Percentiles rank a stretch among this genome's conserved stretches.
phyloP scores from a whole-genome alignment of 495 filamentous ascomycete species.

The Aspergillus egyptiacus region DNA sequence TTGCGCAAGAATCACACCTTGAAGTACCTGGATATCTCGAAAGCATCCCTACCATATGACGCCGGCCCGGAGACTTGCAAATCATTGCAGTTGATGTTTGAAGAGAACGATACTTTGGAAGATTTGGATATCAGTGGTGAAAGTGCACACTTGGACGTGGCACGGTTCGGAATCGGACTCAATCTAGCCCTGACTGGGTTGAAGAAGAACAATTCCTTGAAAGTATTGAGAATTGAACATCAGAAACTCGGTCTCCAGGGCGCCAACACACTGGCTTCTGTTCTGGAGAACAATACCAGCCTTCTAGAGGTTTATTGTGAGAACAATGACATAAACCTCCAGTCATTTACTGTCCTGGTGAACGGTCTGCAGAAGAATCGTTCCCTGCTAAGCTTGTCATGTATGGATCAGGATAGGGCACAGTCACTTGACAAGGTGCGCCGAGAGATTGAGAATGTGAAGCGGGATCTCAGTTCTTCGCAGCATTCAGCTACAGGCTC shows the following conservation, averaged over 20 bases:
- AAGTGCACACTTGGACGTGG: slow-evolving; percentile 79
- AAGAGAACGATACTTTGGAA: slow-evolving; percentile 67
- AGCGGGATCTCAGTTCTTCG: slow-evolving; percentile 30
- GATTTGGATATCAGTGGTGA: slow-evolving; percentile 86
- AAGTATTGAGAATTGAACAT: slow-evolving; percentile 69
- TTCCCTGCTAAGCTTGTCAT: slow-evolving; percentile 57
- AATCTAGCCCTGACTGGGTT: slow-evolving; percentile 72
- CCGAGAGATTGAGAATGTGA: slow-evolving; percentile 50
- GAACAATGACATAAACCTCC: slow-evolving; percentile 70
- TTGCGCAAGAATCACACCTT: slow-evolving; percentile 69
- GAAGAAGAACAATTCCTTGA: slow-evolving; percentile 66
- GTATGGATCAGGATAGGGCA: slow-evolving; percentile 57
- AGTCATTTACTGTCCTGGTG: slow-evolving; percentile 71
- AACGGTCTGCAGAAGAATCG: slow-evolving; percentile 65
- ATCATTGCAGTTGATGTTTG: slow-evolving; percentile 68
- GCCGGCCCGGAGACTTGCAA: slow-evolving; percentile 67
- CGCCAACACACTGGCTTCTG: slow-evolving; percentile 70
- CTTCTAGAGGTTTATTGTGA: slow-evolving; percentile 69
- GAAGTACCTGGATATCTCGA: slow-evolving; percentile 76
- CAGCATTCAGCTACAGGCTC: slow-evolving; percentile 35
- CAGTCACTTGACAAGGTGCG: slow-evolving; percentile 59
- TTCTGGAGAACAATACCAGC: slow-evolving; percentile 59
- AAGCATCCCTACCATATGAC: slow-evolving; percentile 76
- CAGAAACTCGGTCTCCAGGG: slow-evolving; percentile 60
- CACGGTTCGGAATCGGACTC: slow-evolving; percentile 75